Conservation (phyloP, 805 yeast species). For the Nakazawaea ishiwadae region DNA sequence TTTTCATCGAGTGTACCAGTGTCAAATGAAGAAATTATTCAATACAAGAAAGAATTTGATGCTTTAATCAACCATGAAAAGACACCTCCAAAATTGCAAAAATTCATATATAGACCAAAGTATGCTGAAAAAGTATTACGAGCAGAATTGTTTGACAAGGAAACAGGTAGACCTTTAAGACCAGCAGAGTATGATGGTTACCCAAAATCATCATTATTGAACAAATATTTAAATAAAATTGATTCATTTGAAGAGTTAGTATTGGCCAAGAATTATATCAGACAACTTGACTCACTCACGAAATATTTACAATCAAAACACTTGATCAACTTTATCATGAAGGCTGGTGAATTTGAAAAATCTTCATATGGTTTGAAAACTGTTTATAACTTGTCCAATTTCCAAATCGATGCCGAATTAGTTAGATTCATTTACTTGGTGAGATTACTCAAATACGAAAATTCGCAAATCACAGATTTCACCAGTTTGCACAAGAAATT, state of each 20-base stretch:
- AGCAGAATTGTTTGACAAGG: constrained; percentile 13
- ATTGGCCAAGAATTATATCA: constrained; percentile 6
- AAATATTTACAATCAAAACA: constrained; percentile 5
- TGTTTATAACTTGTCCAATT: constrained; percentile 4
- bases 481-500: constrained; percentile 4
- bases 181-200: constrained; percentile 7
- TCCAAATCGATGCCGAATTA: constrained; percentile 1
- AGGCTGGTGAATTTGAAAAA: constrained; percentile 8
- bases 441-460: constrained; percentile 6
- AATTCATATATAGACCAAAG: constrained; percentile 14
- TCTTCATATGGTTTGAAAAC: constrained; percentile 9
- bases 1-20: background rate
- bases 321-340: constrained; percentile 9
- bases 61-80: constrained; percentile 7
- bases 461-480: background rate
- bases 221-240: constrained; percentile 5
- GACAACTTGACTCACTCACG: background rate
- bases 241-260: constrained; percentile 14
- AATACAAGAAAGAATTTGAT: constrained; percentile 7
- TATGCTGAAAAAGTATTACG: constrained; percentile 13
- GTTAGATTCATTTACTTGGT: constrained; percentile 7
- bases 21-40: background rate
- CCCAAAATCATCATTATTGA: constrained; percentile 11
- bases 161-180: constrained; percentile 14
- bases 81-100: constrained; percentile 11